A percentile compares a stretch with the other conserved stretches of the same genome.
Evolutionary conservation across 306 rosid species (phyloP).

Genomic region (Vachellia collinsii): DNA sequence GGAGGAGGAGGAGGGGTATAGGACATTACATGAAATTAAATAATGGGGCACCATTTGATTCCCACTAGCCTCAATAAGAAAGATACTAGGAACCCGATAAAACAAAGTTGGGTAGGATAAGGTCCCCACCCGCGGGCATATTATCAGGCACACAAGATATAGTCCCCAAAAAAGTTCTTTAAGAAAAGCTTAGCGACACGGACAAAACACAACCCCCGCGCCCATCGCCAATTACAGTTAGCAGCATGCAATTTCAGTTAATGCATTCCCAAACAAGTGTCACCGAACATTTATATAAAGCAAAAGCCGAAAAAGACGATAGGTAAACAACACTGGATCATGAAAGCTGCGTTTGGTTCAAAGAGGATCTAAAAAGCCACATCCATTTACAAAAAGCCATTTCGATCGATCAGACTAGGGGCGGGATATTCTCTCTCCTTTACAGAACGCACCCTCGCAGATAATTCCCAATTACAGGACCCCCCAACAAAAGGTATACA

Average conservation of each 20-base stretch:
- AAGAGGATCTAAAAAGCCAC: constrained; percentile 51
- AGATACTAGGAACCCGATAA: constrained; percentile 38
- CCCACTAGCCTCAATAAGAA: constrained; percentile 48
- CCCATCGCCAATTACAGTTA: constrained; percentile 18
- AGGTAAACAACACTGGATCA: constrained; percentile 26
- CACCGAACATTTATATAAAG: background rate
- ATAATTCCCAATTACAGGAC: background rate
- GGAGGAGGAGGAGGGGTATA: background rate
- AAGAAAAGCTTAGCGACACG: constrained; percentile 41
- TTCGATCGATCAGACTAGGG: constrained; percentile 31
- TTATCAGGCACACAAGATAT: constrained; percentile 40
- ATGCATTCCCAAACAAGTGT: background rate
- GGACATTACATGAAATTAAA: background rate
- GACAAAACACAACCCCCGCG: constrained; percentile 34
- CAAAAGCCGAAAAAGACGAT: constrained; percentile 7
- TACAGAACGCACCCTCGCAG: constrained; percentile 13
- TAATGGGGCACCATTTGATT: constrained; percentile 35
- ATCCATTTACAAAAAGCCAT: constrained; percentile 53
- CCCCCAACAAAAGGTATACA: background rate
- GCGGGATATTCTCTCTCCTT: constrained; percentile 40
- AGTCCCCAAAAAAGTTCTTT: constrained; percentile 39
- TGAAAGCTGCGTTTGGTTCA: constrained; percentile 45
- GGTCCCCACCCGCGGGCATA: constrained; percentile 43
- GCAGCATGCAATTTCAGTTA: constrained; percentile 6
- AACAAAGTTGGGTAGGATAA: constrained; percentile 43